Evolutionary conservation across 176 grass and related monocot genomes (phyloP).

Genomic region (Cenchrus fungigraminus): DNA sequence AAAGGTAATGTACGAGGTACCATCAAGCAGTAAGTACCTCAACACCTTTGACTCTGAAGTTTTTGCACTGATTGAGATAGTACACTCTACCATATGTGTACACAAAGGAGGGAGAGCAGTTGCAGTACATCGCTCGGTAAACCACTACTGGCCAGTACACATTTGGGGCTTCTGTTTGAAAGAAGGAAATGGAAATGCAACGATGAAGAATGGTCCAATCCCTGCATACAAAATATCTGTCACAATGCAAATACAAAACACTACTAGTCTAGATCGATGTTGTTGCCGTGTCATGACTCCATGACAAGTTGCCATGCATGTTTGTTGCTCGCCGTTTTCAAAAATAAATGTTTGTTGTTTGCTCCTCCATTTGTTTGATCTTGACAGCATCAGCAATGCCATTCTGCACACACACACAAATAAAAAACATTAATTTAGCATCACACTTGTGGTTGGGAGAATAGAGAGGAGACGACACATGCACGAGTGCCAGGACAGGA

Average conservation of each 20-base stretch:
- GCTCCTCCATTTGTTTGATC: not conserved
- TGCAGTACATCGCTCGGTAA: not conserved
- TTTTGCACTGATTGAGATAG: not conserved
- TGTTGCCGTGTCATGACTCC: not conserved
- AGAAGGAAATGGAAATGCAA: not conserved
- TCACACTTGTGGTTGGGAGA: constrained; percentile 8
- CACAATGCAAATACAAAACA: not conserved
- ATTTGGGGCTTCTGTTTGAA: not conserved
- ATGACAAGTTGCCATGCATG: not conserved
- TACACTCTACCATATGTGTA: not conserved
- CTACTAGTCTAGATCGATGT: not conserved
- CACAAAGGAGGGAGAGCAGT: not conserved
- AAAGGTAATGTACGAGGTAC: not conserved
- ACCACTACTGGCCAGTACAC: not conserved
- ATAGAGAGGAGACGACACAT: not conserved
- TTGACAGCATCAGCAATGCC: not conserved
- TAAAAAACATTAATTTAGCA: not conserved
- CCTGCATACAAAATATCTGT: not conserved
- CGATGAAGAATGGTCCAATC: not conserved
- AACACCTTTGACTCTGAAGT: not conserved
- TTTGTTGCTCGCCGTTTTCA: not conserved
- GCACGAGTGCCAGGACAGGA: no score
- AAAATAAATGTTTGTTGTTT: not conserved
- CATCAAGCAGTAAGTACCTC: not conserved
- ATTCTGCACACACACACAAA: not conserved